Base-by-base conservation (phyloP, 331 rosid genomes). In the Quercus lobata region DNA sequence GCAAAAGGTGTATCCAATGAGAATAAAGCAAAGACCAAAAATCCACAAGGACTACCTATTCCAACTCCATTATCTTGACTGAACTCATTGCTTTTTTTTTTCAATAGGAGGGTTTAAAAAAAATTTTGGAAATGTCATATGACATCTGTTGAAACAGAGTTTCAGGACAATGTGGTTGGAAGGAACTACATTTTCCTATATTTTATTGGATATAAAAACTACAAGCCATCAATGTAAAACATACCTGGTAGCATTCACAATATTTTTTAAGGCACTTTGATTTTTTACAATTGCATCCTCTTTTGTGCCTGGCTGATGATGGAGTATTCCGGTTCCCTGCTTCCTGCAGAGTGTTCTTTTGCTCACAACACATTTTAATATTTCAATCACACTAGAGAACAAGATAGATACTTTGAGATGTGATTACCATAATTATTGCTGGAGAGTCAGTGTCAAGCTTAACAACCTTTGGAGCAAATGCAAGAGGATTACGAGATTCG, bases 211-310 rank as follows among this genome's bases (percentile, higher is more conserved):
- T 9, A 68, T 32, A 68, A 18, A 17, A 46, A 54, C 63, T 73
- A 3, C 74, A 27, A 49, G 34, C 25, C 41, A 72, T 17, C 55
- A 24, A 19, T 34, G 72, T 34, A 9, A 29, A 46, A n/a, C 29
- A 2, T 57, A 88, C 91, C 89, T 76, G 79, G 72, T 35, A 79
- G 78, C 89, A 85, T 60, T 76, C 84, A 53, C 87, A 88, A 44
- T 88, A 88, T 17, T 25, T 76, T 56, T 83, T 62, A 4, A 5
- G 29, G 71, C 89, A 85, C 61, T 55, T 78, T 2, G 87, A 80
- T 66, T 76, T 78, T 73, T 76, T 88, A 86, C 89, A 88, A n/a
- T 81, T 83, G 83, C 91, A 88, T 34, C 89, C 87, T 76, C 66
- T 80, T 82, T 25, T 83, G 75, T 78, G 86, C 73, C 83, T 25